A percentile compares a stretch with the other conserved stretches of the same genome.
Conservation (phyloP, 177 flowering plant species). For the Vitis hybrid region DNA sequence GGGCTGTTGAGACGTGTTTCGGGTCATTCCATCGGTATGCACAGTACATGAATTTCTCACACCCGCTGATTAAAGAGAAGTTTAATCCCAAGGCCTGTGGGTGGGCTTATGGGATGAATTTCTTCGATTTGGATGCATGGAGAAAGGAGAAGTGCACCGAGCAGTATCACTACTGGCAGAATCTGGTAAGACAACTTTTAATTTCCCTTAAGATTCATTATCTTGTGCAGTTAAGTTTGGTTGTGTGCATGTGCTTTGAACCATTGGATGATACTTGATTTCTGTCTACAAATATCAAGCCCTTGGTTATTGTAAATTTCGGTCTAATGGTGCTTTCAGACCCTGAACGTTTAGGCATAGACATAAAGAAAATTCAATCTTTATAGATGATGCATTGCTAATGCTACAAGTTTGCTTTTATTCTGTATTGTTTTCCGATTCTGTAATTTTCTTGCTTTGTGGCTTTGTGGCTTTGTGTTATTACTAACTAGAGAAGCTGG, state of each 20-base stretch:
- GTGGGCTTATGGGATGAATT: slow-evolving; percentile 51
- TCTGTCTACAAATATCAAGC: too few relatives aligned
- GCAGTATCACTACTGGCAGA: slow-evolving; percentile 49
- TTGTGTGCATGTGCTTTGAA: background rate
- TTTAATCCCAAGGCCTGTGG: slow-evolving; percentile 45
- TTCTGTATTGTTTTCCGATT: background rate
- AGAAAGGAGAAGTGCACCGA: slow-evolving; percentile 44
- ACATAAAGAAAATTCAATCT: too few relatives aligned
- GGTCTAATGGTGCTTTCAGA: too few relatives aligned
- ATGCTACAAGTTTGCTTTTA: background rate
- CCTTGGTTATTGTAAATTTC: too few relatives aligned
- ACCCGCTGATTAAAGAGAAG: slow-evolving; percentile 41
- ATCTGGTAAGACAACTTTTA: slow-evolving; percentile 23
- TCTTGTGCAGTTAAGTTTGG: background rate
- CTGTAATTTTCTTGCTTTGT: slow-evolving; percentile 10
- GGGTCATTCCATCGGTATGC: slow-evolving; percentile 50
- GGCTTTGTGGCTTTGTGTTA: slow-evolving; percentile 21
- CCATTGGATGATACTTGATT: too few relatives aligned
- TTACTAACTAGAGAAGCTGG: background rate
- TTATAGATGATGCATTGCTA: too few relatives aligned
- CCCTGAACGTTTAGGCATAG: too few relatives aligned
- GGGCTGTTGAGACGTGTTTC: slow-evolving; percentile 58
- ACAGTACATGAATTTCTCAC: slow-evolving; percentile 49
- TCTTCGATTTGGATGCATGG: slow-evolving; percentile 52
- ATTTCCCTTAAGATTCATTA: background rate